Evolutionary conservation across 2,329 filamentous ascomycete species (phyloP).

Genomic region (Aspergillus puulaauensis): DNA sequence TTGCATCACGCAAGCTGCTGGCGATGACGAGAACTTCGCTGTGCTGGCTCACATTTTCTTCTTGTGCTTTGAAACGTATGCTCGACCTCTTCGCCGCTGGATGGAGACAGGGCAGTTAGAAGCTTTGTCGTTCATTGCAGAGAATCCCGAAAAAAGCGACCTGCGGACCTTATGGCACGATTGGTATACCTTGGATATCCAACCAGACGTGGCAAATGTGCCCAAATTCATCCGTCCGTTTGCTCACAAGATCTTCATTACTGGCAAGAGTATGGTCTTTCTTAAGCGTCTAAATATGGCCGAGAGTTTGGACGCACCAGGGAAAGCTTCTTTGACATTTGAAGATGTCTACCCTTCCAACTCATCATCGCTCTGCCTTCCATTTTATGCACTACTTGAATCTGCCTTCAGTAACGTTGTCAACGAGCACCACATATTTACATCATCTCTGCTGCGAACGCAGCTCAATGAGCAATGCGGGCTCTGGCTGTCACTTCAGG

Average conservation of each 20-base stretch:
- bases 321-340: slow-evolving; percentile 30
- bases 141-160: slow-evolving; percentile 56
- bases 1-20: slow-evolving; percentile 67
- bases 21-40: slow-evolving; percentile 60
- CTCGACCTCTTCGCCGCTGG: slow-evolving; percentile 77
- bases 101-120: slow-evolving; percentile 74
- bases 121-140: slow-evolving; percentile 70
- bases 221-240: slow-evolving; percentile 73
- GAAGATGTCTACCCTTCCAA: slow-evolving; percentile 41
- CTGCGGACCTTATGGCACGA: slow-evolving; percentile 71
- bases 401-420: slow-evolving; percentile 74
- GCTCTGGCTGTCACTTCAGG: slow-evolving; percentile 63
- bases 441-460: slow-evolving; percentile 64
- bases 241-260: slow-evolving; percentile 73
- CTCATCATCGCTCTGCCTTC: slow-evolving; percentile 27
- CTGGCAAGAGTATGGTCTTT: slow-evolving; percentile 85
- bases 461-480: slow-evolving; percentile 69
- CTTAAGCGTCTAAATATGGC: slow-evolving; percentile 66
- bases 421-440: slow-evolving; percentile 68
- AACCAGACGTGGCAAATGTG: slow-evolving; percentile 60
- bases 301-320: slow-evolving; percentile 33
- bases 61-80: slow-evolving; percentile 77
- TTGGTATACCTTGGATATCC: slow-evolving; percentile 65
- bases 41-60: slow-evolving; percentile 72
- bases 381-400: slow-evolving; percentile 67